Percentiles rank a stretch among this genome's conserved stretches.
These are phyloP conservation scores for Amesomyces nigricolor DNA, from an alignment of 2,329 filamentous ascomycete species.

Conservation along the genomic window DNA sequence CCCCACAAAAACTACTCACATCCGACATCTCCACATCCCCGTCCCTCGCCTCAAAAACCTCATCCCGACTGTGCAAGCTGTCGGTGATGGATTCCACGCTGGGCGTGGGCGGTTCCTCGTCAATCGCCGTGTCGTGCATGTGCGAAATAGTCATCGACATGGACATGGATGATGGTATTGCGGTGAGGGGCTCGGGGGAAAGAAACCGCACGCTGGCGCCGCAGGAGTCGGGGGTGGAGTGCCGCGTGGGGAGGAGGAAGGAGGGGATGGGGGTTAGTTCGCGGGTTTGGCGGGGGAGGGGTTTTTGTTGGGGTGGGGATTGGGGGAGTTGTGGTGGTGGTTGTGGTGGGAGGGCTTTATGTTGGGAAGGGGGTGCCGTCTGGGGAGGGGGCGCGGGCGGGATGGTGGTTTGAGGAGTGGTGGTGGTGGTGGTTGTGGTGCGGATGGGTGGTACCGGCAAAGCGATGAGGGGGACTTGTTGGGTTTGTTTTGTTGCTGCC, in stretches of 20 bases:
- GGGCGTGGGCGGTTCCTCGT: constrained; percentile 35
- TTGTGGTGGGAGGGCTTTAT: neutral
- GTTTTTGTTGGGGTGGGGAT: neutral
- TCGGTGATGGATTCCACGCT: constrained; percentile 35
- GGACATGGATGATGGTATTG: neutral
- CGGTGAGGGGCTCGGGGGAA: constrained; percentile 1
- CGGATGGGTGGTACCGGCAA: constrained; percentile 10
- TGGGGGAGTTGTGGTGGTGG: neutral
- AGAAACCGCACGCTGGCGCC: constrained; percentile 1
- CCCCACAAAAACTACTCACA: constrained; percentile 33
- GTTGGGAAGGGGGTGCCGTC: neutral
- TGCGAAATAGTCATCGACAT: neutral
- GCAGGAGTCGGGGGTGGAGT: constrained; percentile 14
- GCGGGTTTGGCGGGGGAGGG: neutral
- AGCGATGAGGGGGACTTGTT: constrained; percentile 2
- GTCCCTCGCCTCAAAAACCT: neutral
- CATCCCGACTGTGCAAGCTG: constrained; percentile 22
- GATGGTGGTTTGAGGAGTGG: too few relatives aligned
- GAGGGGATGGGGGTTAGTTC: constrained; percentile 15
- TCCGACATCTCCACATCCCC: constrained; percentile 49
- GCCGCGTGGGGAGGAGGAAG: constrained; percentile 4
- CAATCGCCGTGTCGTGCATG: neutral
- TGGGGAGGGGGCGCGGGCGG: neutral
- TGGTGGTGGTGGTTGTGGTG: neutral
- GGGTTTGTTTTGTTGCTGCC: neutral